Base-by-base conservation (phyloP, 805 yeast species). In the Sugiyamaella smithiae region DNA sequence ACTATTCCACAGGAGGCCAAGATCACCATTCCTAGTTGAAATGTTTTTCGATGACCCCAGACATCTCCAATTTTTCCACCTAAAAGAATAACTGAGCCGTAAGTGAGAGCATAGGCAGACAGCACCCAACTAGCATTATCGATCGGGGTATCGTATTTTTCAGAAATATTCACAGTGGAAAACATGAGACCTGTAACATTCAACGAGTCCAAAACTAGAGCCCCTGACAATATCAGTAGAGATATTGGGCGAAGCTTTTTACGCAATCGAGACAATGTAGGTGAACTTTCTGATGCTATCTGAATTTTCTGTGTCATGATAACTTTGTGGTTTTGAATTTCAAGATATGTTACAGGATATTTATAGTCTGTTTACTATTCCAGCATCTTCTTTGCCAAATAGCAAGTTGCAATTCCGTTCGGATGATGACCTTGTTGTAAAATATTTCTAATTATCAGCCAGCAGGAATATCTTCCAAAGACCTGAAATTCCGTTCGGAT, bases 61-160 rank as follows among this genome's bases (percentile, higher is more conserved):
- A 72, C 62, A 55, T 74, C 78, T 4, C 68, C 69, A 1, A 73
- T 31, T 47, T 71, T 69, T 17, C 79, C 78, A 43, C 68, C 62
- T 2, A 72, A 40, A 33, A 74, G 64, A 31, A 74, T 74, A 52
- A 73, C 73, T 0, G 76, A 63, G 5, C 76, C 76, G 22, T 73
- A 56, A 0, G 78, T 72, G 11, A 75, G 54, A 0, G 76, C 69
- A 58, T 74, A 75, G 0, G 72, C 69, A 1, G 77, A 67, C 3
- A 74, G 50, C 0, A 68, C 69, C 79, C 79, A 75, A 4, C 53
- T 43, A 26, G 53, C 51, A 25, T 36, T 26, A n/a, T 43, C 54
- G 41, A 22, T 51, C 50, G 38, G 14, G 17, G 55, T 47, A 29
- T 46, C 32, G 43, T 57, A 60, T 36, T 45, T 57, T 12, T 38